Evolutionary conservation across 2,329 filamentous ascomycete genomes (phyloP), one percentile per base, ranked within the genome.

Genomic region (Verticillium isaacii): DNA sequence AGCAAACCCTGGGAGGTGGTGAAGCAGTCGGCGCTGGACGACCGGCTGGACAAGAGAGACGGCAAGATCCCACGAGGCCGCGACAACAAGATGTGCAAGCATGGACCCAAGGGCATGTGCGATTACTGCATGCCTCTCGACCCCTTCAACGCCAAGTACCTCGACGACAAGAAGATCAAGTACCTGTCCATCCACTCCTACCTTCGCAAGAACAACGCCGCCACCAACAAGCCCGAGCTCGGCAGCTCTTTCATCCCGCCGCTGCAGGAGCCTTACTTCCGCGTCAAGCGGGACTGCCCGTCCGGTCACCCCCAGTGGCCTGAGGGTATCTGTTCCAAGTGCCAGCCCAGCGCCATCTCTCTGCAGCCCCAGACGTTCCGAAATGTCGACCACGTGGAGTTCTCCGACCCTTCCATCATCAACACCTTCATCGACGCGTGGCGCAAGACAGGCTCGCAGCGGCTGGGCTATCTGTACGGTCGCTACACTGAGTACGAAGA

Each of bases 361-460:
- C 80, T 99, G 60, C 93, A 98, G 72, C 92, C 93, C 5, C 95
- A 99, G 75, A 84, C 89, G 23, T 99, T 94, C 74, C 92, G 95
- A 59, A 97, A 95, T 91, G 93, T 99, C 3, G 95, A 99, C 70
- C 95, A 99, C 74, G 95, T 99, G 65, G 96, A 99, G 75, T 98
- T 99, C 72, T 89, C 94, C 1, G 89, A 91, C 1, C 88, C 92
- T 3, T 83, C 87, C 60, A 85, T 98, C 37, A 91, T 98, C 69
- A 91, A 99, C 72, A 87, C 85, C n/a, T 87, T 98, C 61, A 87
- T 99, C 66, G 88, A 97, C 70, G 91, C 94, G 62, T 99, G 95
- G 94, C 85, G 96, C 68, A 89, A 86, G 66, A 93, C 91, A 2
- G 94, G 93, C 4, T 78, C 84, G 32, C 95, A 99, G 73, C 85